A percentile compares a stretch with the other conserved stretches of the same genome.
These are phyloP conservation scores for Sphagnurus paluster DNA, from an alignment of 1,284 basidiomycete species.

Conservation along the genomic window DNA sequence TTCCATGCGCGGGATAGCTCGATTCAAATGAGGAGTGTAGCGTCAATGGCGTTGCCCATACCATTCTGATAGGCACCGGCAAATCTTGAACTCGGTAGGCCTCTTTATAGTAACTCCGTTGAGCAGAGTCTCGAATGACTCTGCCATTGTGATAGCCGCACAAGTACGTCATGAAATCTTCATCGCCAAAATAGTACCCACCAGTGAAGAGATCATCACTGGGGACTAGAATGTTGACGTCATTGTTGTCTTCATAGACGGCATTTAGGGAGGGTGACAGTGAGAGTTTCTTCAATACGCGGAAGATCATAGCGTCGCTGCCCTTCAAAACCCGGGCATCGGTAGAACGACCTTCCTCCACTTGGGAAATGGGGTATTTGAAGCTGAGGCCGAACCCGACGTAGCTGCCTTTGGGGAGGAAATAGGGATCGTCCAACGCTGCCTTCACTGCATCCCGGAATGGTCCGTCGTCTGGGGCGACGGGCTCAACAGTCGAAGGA, in stretches of 20 bases:
- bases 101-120: constrained; percentile 5
- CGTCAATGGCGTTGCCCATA: constrained; percentile 22
- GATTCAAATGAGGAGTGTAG: constrained; percentile 17
- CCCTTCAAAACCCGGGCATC: constrained; percentile 2
- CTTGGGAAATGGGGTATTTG: constrained; percentile 31
- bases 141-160: constrained; percentile 11
- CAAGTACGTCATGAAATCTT: background rate
- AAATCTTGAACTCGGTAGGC: background rate
- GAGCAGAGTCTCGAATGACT: constrained; percentile 2
- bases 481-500: constrained; percentile 1
- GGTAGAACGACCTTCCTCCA: too few species aligned
- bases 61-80: background rate
- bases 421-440: constrained; percentile 23
- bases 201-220: background rate
- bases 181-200: background rate
- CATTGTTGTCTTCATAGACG: constrained; percentile 9
- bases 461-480: constrained; percentile 13
- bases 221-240: background rate
- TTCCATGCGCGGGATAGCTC: constrained; percentile 24
- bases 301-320: constrained; percentile 8
- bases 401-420: constrained; percentile 30
- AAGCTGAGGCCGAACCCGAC: constrained; percentile 38
- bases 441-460: constrained; percentile 17
- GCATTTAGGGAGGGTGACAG: constrained; percentile 20
- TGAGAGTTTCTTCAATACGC: constrained; percentile 3